Percentiles rank a stretch among this genome's conserved stretches.
phyloP scores from a whole-genome alignment of 2,329 filamentous ascomycete species.

The Pleomassaria siparia region DNA sequence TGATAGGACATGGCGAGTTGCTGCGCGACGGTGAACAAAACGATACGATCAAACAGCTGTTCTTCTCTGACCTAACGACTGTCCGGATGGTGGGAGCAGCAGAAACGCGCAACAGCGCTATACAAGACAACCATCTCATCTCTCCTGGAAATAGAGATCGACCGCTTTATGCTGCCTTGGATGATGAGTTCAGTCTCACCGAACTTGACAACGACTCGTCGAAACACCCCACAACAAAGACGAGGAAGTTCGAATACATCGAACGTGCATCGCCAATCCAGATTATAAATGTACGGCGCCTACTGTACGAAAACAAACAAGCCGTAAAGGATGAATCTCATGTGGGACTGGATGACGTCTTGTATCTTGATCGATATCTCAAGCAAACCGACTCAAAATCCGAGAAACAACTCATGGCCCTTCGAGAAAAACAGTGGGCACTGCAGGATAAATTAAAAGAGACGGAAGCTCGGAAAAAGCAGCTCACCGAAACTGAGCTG shows the following conservation, averaged over 20 bases:
- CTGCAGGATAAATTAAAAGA: slow-evolving; percentile 65
- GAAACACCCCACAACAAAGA: slow-evolving; percentile 6
- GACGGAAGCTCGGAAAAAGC: slow-evolving; percentile 52
- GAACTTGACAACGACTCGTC: slow-evolving; percentile 53
- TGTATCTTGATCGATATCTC: slow-evolving; percentile 86
- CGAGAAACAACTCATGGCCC: slow-evolving; percentile 56
- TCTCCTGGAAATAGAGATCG: slow-evolving; percentile 59
- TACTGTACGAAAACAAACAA: slow-evolving; percentile 64
- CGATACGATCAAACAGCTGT: slow-evolving; percentile 68
- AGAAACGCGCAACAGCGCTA: slow-evolving; percentile 52
- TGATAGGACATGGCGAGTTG: slow-evolving; percentile 68
- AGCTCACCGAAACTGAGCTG: slow-evolving; percentile 36
- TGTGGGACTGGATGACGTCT: slow-evolving; percentile 74
- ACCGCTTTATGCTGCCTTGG: slow-evolving; percentile 81
- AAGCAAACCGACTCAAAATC: slow-evolving; percentile 29
- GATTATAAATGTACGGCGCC: slow-evolving; percentile 85
- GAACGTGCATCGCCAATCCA: slow-evolving; percentile 78
- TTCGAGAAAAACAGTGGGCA: slow-evolving; percentile 72
- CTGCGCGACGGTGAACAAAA: slow-evolving; percentile 73
- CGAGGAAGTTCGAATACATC: slow-evolving; percentile 36
- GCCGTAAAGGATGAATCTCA: slow-evolving; percentile 58
- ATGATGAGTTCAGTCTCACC: slow-evolving; percentile 81
- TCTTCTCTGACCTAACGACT: slow-evolving; percentile 50
- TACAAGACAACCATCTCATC: slow-evolving; percentile 65
- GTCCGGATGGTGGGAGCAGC: slow-evolving; percentile 48